Conservation (phyloP, 495 filamentous ascomycete genomes). For the Aspergillus wentii region DNA sequence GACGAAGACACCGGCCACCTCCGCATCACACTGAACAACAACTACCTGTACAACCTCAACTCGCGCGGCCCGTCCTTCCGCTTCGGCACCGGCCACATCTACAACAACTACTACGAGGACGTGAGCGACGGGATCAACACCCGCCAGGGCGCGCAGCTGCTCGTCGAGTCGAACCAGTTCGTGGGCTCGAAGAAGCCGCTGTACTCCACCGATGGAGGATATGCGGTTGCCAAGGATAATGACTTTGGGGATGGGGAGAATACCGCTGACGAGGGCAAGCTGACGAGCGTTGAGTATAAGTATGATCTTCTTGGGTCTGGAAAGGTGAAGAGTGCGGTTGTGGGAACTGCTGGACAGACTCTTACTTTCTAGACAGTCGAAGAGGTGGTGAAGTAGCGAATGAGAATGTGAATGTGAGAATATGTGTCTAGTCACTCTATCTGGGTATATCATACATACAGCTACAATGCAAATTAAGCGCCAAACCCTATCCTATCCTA, state of each 20-base stretch:
- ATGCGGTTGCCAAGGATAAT: conserved; percentile 48
- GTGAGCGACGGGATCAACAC: conserved; percentile 59
- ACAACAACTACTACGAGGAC: conserved; percentile 43
- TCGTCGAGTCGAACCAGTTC: conserved; percentile 59
- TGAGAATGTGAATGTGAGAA: background rate
- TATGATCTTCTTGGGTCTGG: conserved; percentile 42
- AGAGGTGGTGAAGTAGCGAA: too few relatives aligned
- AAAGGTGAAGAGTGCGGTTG: conserved; percentile 40
- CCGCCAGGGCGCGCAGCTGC: conserved; percentile 58
- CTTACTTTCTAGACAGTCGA: conserved; percentile 47
- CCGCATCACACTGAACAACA: conserved; percentile 57
- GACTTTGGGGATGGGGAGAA: conserved; percentile 49
- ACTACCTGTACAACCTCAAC: conserved; percentile 58
- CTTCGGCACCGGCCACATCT: conserved; percentile 57
- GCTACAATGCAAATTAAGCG: too few relatives aligned
- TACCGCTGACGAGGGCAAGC: conserved; percentile 40
- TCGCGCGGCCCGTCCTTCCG: conserved; percentile 56
- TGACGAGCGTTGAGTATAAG: conserved; percentile 46
- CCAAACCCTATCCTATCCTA: too few relatives aligned
- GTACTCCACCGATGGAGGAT: conserved; percentile 51
- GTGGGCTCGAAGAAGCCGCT: conserved; percentile 41
- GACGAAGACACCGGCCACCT: conserved; percentile 49
- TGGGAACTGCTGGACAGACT: conserved; percentile 50
- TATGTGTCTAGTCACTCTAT: background rate
- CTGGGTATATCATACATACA: too few relatives aligned